phyloP scores from a whole-genome alignment of 2,329 filamentous ascomycete species.

The Cryphonectria carpinicola region DNA sequence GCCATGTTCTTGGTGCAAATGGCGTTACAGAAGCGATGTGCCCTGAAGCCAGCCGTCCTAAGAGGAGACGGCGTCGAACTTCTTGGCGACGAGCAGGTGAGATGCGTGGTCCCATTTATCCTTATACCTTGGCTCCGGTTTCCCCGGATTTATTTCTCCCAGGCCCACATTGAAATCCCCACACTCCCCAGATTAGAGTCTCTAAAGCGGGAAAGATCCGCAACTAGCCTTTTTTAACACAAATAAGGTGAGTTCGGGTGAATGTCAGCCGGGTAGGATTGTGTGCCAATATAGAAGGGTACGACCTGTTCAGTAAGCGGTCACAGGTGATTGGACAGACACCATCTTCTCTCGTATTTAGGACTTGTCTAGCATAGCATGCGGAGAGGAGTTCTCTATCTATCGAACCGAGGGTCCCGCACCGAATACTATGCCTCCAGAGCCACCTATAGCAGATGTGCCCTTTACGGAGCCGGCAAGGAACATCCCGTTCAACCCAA shows the following conservation, averaged over 20 bases:
- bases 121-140: neutral
- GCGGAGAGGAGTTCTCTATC: no score
- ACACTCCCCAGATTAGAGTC: neutral
- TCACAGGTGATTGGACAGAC: no score
- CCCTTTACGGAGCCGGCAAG: neutral
- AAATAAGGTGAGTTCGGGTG: neutral
- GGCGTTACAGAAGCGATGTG: neutral
- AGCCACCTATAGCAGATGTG: no score
- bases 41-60: neutral
- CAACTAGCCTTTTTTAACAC: neutral
- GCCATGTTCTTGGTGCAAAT: neutral
- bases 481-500: neutral
- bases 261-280: neutral
- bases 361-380: no score
- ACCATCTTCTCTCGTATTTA: no score
- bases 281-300: neutral
- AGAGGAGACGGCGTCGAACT: neutral
- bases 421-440: no score
- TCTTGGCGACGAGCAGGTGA: neutral
- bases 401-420: no score
- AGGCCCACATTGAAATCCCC: neutral
- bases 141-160: constrained; percentile 2
- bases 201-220: neutral
- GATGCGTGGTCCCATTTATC: neutral
- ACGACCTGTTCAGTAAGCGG: neutral